Percentiles rank a stretch among this genome's conserved stretches.
Conservation (phyloP, 1,284 basidiomycete genomes). For the Apiotrichum siamense region DNA sequence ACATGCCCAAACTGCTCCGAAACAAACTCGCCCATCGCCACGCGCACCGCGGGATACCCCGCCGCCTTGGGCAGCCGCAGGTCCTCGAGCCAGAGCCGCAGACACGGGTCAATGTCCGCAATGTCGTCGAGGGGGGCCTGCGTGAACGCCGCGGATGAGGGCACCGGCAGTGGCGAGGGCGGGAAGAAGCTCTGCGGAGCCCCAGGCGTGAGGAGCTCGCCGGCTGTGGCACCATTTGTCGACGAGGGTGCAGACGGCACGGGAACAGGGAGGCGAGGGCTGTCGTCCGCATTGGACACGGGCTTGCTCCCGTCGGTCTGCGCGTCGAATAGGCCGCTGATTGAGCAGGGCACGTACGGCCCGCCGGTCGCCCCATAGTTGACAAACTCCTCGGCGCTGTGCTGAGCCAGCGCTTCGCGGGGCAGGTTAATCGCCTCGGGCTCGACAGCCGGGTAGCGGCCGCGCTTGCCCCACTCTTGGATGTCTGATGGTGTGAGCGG, state of each 20-base stretch:
- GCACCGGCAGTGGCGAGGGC: no score
- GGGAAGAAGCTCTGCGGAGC: not conserved
- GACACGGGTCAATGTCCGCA: not conserved
- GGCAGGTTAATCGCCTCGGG: not conserved
- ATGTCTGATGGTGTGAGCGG: not conserved
- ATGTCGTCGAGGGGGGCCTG: constrained; percentile 1
- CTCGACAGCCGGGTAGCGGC: not conserved
- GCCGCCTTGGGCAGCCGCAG: not conserved
- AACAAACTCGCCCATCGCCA: not conserved
- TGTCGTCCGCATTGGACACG: no score
- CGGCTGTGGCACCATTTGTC: not conserved
- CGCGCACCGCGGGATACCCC: not conserved
- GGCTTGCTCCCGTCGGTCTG: not conserved
- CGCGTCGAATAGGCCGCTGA: not conserved
- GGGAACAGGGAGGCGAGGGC: no score
- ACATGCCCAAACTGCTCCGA: not conserved
- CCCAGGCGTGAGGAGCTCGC: no score
- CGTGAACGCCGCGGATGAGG: not conserved
- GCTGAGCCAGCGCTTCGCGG: not conserved
- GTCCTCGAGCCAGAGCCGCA: constrained; percentile 1
- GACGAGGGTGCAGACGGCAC: not conserved
- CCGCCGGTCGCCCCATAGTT: constrained; percentile 2
- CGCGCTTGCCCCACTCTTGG: constrained; percentile 1
- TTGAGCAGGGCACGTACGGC: not conserved
- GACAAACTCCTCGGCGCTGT: constrained; percentile 1